Percentiles rank a stretch among this genome's conserved stretches.
Evolutionary conservation across 768 basidiomycete genomes (phyloP).

Genomic region (Inosperma sp.): DNA sequence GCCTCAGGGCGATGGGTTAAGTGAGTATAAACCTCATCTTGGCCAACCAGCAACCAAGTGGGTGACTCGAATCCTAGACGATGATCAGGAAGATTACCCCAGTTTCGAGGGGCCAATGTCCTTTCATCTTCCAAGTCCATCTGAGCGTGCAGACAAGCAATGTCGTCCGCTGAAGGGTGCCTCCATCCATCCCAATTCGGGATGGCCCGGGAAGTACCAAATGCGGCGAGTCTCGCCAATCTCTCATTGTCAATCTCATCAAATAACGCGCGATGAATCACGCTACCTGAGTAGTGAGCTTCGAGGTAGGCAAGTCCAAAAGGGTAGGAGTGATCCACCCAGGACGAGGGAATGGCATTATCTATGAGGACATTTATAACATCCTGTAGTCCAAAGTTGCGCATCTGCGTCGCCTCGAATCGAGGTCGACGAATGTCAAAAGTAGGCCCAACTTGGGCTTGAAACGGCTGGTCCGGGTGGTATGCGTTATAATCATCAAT

Average conservation of each 20-base stretch:
- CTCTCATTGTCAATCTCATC: not conserved
- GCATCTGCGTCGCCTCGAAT: not conserved
- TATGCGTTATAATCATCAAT: not conserved
- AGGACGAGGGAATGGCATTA: conserved; percentile 6
- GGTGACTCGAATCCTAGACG: not conserved
- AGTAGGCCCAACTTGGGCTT: not conserved
- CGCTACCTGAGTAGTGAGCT: not conserved
- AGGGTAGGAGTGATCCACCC: conserved; percentile 8
- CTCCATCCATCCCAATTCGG: not conserved
- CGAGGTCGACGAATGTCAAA: not conserved
- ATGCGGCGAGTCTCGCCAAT: not conserved
- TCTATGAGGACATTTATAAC: not conserved
- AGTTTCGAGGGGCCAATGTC: not conserved
- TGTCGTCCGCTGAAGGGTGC: not conserved
- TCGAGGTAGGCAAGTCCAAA: not conserved
- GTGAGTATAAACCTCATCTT: not conserved
- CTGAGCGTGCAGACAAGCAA: not conserved
- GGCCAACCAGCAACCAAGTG: not conserved
- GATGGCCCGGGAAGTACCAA: not conserved
- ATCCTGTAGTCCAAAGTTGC: not conserved
- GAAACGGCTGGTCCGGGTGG: not conserved
- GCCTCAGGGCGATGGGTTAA: not conserved
- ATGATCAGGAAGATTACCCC: not conserved
- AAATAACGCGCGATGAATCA: not conserved
- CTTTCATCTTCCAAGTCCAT: not conserved